These are phyloP conservation scores for Chlorokybus atmophyticus DNA, from an alignment of 139 green algal genomes.

Conservation along the genomic window DNA sequence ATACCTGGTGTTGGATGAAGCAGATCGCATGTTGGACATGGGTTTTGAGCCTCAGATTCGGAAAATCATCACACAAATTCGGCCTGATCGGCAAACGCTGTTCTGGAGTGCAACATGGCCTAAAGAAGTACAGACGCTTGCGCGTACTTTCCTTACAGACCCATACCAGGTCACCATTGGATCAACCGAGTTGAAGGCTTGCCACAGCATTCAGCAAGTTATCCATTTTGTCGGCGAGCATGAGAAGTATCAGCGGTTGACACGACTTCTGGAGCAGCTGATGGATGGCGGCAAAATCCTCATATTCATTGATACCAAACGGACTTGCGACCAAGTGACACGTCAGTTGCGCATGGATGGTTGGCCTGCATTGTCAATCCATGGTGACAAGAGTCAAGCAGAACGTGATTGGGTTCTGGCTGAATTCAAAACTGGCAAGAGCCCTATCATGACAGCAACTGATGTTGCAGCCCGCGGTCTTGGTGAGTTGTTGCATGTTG, in stretches of 20 bases:
- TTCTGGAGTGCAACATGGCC: slow-evolving; percentile 45
- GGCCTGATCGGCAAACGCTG: slow-evolving; percentile 33
- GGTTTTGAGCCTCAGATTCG: slow-evolving; percentile 92
- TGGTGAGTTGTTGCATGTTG: too few species aligned
- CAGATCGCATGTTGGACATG: slow-evolving; percentile 97
- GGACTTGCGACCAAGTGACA: slow-evolving; percentile 73
- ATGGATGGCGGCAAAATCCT: slow-evolving; percentile 64
- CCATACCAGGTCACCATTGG: slow-evolving; percentile 27
- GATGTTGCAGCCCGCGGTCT: slow-evolving; percentile 37
- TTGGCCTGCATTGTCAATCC: slow-evolving; percentile 34
- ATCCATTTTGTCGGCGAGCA: slow-evolving; percentile 64
- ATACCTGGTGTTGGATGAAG: slow-evolving; percentile 86
- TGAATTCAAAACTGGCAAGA: slow-evolving; percentile 33
- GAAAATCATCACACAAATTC: slow-evolving; percentile 30
- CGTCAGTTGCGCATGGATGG: slow-evolving; percentile 62
- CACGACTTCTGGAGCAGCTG: slow-evolving; percentile 49
- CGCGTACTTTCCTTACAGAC: slow-evolving; percentile 19
- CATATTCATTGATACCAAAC: slow-evolving; percentile 89
- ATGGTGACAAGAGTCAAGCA: slow-evolving; percentile 40
- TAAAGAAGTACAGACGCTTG: slow-evolving; percentile 34
- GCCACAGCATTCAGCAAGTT: slow-evolving; percentile 67
- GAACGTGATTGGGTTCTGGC: slow-evolving; percentile 34
- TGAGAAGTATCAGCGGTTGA: slow-evolving; percentile 38
- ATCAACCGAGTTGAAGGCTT: slow-evolving; percentile 64
- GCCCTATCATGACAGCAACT: slow-evolving; percentile 35